Percentiles rank a stretch among this genome's conserved stretches.
These are phyloP conservation scores for Hanseniaspora guilliermondii DNA, from an alignment of 805 yeast genomes.

Conservation along the genomic window DNA sequence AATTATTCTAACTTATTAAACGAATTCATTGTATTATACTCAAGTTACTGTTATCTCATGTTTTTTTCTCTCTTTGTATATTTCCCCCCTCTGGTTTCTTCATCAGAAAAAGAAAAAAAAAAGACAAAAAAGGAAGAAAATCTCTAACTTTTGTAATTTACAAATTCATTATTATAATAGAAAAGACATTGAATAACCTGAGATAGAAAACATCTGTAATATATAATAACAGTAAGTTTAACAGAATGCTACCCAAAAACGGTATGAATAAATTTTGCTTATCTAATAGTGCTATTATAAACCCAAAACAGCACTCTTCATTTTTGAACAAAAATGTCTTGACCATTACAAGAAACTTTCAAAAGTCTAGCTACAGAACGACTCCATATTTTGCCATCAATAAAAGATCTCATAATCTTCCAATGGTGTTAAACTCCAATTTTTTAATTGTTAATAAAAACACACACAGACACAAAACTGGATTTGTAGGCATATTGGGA, in stretches of 20 bases:
- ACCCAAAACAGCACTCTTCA: background rate
- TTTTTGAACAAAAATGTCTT: background rate
- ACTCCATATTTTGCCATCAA: constrained; percentile 2
- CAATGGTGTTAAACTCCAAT: background rate
- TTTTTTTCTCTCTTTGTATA: background rate
- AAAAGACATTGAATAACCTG: background rate
- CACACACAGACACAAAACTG: background rate
- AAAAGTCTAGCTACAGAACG: constrained; percentile 6
- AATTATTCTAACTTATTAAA: too few relatives aligned
- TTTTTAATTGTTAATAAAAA: background rate
- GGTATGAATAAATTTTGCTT: background rate
- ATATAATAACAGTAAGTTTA: background rate
- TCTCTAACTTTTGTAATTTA: too few relatives aligned
- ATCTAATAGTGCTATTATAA: background rate
- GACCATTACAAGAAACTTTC: constrained; percentile 4
- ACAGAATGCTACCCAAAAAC: background rate
- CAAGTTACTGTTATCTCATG: too few relatives aligned
- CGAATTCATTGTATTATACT: too few relatives aligned
- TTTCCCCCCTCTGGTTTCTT: background rate
- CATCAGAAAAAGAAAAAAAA: background rate
- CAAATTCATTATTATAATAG: too few relatives aligned
- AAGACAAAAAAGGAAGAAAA: background rate
- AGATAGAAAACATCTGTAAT: too few relatives aligned
- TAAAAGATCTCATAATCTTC: background rate
- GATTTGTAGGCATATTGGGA: constrained; percentile 38